phyloP scores from a whole-genome alignment of 768 basidiomycete genomes.

The Auricularia auricula-judae region DNA sequence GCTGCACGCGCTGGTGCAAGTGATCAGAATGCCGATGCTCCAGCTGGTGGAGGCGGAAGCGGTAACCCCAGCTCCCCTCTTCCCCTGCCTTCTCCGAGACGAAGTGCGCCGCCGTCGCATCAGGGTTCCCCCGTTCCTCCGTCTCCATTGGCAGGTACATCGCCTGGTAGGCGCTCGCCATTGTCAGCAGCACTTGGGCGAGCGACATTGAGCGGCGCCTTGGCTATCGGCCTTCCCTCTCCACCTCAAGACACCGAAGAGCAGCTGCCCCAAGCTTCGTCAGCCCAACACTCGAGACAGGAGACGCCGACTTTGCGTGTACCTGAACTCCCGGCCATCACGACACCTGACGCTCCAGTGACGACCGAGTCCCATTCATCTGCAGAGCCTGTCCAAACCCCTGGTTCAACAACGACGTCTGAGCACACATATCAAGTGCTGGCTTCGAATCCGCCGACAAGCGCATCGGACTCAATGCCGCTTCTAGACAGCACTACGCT shows the following conservation, averaged over 20 bases:
- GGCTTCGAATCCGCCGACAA: not conserved
- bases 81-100: not conserved
- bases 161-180: not conserved
- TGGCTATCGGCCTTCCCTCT: not conserved
- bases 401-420: not conserved
- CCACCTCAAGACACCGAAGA: not conserved
- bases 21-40: constrained; percentile 18
- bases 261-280: not conserved
- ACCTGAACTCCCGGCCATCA: too few relatives aligned
- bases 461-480: not conserved
- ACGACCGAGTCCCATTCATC: not conserved
- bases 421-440: not conserved
- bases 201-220: not conserved
- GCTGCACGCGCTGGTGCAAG: constrained; percentile 17
- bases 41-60: not conserved
- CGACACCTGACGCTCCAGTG: too few relatives aligned
- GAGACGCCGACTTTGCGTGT: not conserved
- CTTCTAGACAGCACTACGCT: not conserved
- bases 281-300: not conserved
- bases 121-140: not conserved
- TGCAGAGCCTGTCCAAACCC: not conserved
- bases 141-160: not conserved
- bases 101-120: not conserved
- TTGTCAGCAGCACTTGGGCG: not conserved
- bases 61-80: not conserved